A percentile compares a stretch with the other conserved stretches of the same genome.
phyloP scores from a whole-genome alignment of 2,329 filamentous ascomycete species.

The Chalaropsis ovoidea region DNA sequence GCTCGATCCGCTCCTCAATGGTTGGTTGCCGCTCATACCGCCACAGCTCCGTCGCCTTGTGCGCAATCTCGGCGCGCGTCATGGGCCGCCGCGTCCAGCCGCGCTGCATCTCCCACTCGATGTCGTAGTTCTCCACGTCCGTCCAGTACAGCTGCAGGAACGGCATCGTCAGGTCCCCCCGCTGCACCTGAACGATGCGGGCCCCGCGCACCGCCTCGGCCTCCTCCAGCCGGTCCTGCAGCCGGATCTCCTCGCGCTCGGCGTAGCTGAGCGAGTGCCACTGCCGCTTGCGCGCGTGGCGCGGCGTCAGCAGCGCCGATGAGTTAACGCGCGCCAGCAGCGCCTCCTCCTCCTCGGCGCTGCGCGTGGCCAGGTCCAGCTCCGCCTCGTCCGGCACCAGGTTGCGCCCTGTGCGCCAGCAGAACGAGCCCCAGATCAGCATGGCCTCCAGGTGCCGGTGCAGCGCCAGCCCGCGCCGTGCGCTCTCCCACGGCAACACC shows the following conservation, averaged over 20 bases:
- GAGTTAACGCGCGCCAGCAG: slow-evolving; percentile 32
- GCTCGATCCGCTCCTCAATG: neutral
- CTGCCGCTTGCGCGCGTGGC: slow-evolving; percentile 39
- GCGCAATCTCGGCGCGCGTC: slow-evolving; percentile 17
- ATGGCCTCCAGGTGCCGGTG: slow-evolving; percentile 46
- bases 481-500: slow-evolving; percentile 47
- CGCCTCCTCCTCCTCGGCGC: slow-evolving; percentile 35
- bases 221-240: slow-evolving; percentile 28
- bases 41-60: slow-evolving; percentile 17
- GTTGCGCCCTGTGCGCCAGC: slow-evolving; percentile 43
- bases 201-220: slow-evolving; percentile 29
- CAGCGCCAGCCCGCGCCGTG: slow-evolving; percentile 44
- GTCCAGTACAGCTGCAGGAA: slow-evolving; percentile 20
- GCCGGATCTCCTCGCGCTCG: slow-evolving; percentile 34
- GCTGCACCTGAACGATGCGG: slow-evolving; percentile 7
- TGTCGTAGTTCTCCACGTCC: slow-evolving; percentile 23
- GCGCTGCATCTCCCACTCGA: slow-evolving; percentile 25
- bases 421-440: slow-evolving; percentile 52
- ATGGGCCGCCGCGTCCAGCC: slow-evolving; percentile 19
- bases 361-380: slow-evolving; percentile 37
- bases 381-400: slow-evolving; percentile 42
- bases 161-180: neutral
- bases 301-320: slow-evolving; percentile 36
- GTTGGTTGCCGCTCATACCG: slow-evolving; percentile 23
- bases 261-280: slow-evolving; percentile 35